Evolutionary conservation across 2,329 filamentous ascomycete genomes (phyloP), one percentile per base, ranked within the genome.

Genomic region (Exserohilum rostratum): DNA sequence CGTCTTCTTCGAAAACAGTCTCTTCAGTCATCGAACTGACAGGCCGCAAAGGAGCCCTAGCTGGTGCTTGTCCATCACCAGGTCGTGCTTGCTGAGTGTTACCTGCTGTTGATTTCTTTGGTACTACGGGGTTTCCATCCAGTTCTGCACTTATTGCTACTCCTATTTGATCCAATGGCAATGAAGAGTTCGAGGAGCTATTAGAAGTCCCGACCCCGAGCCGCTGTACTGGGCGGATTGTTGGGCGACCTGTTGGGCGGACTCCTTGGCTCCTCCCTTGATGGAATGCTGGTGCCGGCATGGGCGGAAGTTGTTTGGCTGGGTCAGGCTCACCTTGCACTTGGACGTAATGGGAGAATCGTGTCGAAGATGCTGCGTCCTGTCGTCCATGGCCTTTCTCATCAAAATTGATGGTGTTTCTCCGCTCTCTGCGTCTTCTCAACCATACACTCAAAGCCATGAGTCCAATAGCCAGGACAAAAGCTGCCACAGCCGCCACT

Each of bases 1-100:
- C 65, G 38, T 74, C 72, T 57, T 76, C 74, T 55, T 76, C 74
- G 27, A 76, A 76, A 1, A 76, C 62, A n/a, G 74, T 76, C 22
- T 59, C 59, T 48, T 73, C 67, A 2, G 70, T 74, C 45, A 73
- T 58, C 7, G 65, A 62, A 54, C 72, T 76, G 17, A 71, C 52
- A 2, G 68, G 70, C 10, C 72, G 61, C 44, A 59, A 53, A 6
- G 54, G 50, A 6, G 37, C 29, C 12, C 60, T 55, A 11, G 39
- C 20, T 15, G 54, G 49, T 7, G 55, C 49, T 43, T 52, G 55
- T 43, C 47, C 38, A 30, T 27, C 17, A 30, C 30, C 25, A 29
- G 40, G 46, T n/a, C 57, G 55, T 40, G 56, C 37, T 18, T 58
- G 53, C 22, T 44, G 51, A 9, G 27, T 15, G 11, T 46, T 37